Evolutionary conservation across 345 rosid genomes (phyloP), one percentile per base, ranked within the genome.

Genomic region (Salix suchowensis): DNA sequence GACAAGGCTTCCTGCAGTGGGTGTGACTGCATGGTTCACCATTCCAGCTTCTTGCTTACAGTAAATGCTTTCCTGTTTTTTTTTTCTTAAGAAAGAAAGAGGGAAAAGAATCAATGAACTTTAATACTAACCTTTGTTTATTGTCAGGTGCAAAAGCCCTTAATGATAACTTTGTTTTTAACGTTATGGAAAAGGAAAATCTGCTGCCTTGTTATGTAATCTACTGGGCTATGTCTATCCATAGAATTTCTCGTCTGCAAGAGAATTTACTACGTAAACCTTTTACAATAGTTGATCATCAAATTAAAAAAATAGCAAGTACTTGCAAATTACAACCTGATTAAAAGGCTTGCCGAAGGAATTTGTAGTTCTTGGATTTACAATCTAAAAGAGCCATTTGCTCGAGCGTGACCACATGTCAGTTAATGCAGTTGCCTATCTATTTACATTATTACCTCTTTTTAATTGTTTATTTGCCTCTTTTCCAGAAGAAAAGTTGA

Each of bases 121-220:
- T 18, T 77, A 18, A 64, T 68, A 46, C 44, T 21, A 26, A 39
- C 24, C 37, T 32, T 62, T 68, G 60, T 34, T n/a, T 67, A 37
- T 81, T 81, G 62, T 23, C 86, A 88, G 97, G 97, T 77, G 52
- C 71, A 78, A 77, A 75, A 74, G 84, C 86, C 71, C 91, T 91
- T 81, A 90, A 79, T 66, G 86, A 84, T 36, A 36, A 36, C 37
- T 36, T 36, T 36, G 37, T 36, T 36, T 36, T 5, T 36, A 0
- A 36, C 0, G 37, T 36, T 34, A 36, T 36, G 4, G 24, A 34
- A 67, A 76, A 60, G 26, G 73, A 42, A 52, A 21, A 26, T 32
- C 23, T 19, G 46, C 70, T 28, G 14, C 65, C 10, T 18, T 7
- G 50, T 30, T 60, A 13, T 39, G 71, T 44, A 28, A 16, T 19